phyloP scores from a whole-genome alignment of 345 rosid genomes.

The Pseudoturritis turrita region DNA sequence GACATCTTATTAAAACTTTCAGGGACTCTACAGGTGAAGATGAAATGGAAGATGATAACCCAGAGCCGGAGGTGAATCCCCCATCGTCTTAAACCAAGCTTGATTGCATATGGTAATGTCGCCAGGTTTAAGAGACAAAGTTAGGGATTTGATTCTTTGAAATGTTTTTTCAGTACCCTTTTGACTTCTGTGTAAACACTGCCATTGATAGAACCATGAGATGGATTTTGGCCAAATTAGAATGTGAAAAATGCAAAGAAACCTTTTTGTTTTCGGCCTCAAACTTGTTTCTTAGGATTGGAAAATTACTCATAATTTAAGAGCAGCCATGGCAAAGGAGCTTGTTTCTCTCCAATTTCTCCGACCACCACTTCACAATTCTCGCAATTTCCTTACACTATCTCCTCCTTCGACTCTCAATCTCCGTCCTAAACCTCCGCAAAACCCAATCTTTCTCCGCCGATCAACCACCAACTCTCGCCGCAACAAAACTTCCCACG shows the following conservation, averaged over 20 bases:
- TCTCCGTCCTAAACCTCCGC: slow-evolving; percentile 23
- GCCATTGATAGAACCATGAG: background rate
- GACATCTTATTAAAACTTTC: background rate
- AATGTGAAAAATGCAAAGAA: slow-evolving; percentile 15
- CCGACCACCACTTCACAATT: slow-evolving; percentile 8
- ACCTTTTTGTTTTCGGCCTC: background rate
- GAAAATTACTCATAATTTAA: background rate
- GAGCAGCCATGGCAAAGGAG: slow-evolving; percentile 15
- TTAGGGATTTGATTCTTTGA: slow-evolving; percentile 7
- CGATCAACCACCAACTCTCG: slow-evolving; percentile 2
- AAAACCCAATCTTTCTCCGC: slow-evolving; percentile 19
- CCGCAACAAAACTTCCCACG: slow-evolving; percentile 10
- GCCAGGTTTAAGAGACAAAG: background rate
- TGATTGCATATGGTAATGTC: slow-evolving; percentile 4
- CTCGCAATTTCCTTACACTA: background rate
- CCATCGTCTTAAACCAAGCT: slow-evolving; percentile 24
- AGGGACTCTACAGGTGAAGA: slow-evolving; percentile 35
- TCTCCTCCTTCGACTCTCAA: slow-evolving; percentile 6
- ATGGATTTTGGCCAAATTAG: background rate
- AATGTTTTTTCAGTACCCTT: background rate
- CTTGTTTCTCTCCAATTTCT: slow-evolving; percentile 21
- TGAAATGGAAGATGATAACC: slow-evolving; percentile 44
- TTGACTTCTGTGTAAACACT: background rate
- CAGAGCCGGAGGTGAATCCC: slow-evolving; percentile 31
- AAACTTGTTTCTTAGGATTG: background rate